Conservation (phyloP, 2,329 filamentous ascomycete species). For the Pseudocercospora eumusae region DNA sequence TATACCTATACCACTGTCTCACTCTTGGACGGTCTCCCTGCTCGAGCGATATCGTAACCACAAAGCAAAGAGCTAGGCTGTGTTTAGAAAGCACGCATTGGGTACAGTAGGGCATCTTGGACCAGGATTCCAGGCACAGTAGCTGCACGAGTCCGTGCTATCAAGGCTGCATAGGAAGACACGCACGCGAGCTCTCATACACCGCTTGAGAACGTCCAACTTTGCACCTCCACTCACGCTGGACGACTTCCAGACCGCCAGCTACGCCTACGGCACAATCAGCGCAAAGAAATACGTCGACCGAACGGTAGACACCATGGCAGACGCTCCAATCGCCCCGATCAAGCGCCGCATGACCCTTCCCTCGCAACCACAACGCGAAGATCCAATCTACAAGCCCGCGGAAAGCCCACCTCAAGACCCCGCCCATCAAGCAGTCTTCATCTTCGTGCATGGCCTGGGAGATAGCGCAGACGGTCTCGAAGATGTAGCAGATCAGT, state of each 20-base stretch:
- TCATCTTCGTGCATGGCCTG: slow-evolving; percentile 50
- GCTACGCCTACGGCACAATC: slow-evolving; percentile 1
- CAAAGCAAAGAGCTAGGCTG: neutral
- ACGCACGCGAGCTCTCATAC: neutral
- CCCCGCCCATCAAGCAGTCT: slow-evolving; percentile 45
- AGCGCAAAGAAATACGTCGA: neutral
- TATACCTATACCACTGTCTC: neutral
- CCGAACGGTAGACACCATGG: slow-evolving; percentile 16
- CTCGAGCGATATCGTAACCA: neutral
- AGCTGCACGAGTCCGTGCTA: neutral
- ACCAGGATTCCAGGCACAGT: neutral
- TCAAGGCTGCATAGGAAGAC: neutral
- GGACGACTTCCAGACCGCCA: neutral
- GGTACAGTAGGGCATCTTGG: neutral
- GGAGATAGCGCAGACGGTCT: slow-evolving; percentile 51
- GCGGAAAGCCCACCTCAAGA: slow-evolving; percentile 40
- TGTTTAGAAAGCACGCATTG: neutral
- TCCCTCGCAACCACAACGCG: slow-evolving; percentile 30
- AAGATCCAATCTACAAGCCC: slow-evolving; percentile 43
- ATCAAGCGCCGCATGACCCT: slow-evolving; percentile 38
- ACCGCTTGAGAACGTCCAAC: neutral
- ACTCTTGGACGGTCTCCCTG: neutral
- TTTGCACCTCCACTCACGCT: neutral
- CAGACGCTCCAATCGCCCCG: slow-evolving; percentile 17
- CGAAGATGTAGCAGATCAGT: slow-evolving; percentile 44